These are phyloP conservation scores for Plantago lanceolata DNA, from an alignment of 305 asterid species.

Conservation along the genomic window DNA sequence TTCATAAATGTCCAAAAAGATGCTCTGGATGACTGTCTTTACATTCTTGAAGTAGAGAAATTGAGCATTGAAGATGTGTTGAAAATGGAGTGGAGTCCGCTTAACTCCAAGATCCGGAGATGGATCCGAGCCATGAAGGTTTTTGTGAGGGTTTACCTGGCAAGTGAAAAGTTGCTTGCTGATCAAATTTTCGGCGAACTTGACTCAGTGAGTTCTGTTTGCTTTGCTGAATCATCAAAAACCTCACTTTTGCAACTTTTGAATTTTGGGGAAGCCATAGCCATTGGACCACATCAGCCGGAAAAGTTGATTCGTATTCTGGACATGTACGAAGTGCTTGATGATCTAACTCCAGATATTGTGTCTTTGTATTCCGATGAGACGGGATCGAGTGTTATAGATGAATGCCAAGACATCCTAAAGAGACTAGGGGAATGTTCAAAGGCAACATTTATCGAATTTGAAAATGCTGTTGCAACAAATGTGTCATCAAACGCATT, in stretches of 20 bases:
- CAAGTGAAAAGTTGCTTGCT: slow-evolving; percentile 63
- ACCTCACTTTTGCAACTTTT: slow-evolving; percentile 67
- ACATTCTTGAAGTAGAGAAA: slow-evolving; percentile 75
- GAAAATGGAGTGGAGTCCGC: slow-evolving; percentile 76
- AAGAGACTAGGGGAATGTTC: slow-evolving; percentile 66
- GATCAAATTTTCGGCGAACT: slow-evolving; percentile 83
- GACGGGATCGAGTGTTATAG: slow-evolving; percentile 41
- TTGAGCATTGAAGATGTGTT: slow-evolving; percentile 81
- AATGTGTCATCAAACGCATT: slow-evolving; percentile 57
- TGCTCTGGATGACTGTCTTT: slow-evolving; percentile 83
- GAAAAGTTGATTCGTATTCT: slow-evolving; percentile 81
- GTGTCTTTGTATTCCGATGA: slow-evolving; percentile 47
- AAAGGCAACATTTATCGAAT: slow-evolving; percentile 72
- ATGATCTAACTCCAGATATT: slow-evolving; percentile 60
- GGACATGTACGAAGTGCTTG: slow-evolving; percentile 82
- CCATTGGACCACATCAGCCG: slow-evolving; percentile 81
- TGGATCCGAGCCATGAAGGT: slow-evolving; percentile 86
- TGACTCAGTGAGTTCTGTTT: slow-evolving; percentile 43
- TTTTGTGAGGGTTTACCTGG: slow-evolving; percentile 82
- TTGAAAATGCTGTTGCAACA: slow-evolving; percentile 63
- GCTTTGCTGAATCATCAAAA: slow-evolving; percentile 72
- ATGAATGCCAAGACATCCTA: slow-evolving; percentile 57
- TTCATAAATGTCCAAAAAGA: slow-evolving; percentile 67
- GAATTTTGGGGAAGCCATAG: slow-evolving; percentile 73
- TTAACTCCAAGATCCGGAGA: slow-evolving; percentile 74